Evolutionary conservation across 768 basidiomycete species (phyloP), one percentile per base, ranked within the genome.

Genomic region (Serendipita indica): DNA sequence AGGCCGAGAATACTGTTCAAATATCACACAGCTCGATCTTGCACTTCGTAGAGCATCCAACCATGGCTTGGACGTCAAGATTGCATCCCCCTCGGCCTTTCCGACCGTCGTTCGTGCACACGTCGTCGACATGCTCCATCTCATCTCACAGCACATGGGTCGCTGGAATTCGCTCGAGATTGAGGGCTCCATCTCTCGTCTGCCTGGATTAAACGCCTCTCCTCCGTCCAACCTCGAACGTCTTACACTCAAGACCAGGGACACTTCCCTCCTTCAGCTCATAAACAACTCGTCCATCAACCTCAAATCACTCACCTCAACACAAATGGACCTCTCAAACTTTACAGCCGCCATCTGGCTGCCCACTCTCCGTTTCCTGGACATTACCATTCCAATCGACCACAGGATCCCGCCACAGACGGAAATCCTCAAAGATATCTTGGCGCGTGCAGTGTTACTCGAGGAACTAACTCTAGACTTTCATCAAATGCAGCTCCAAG

Each of bases 131-230:
- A 54, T 54, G 49, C 22, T 54, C 20, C 49, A 54, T 27, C 20
- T 54, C 20, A 28, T 54, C 10, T 54, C 30, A 10, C 49, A 54
- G 30, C 49, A 32, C 30, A 54, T 54, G 49, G 20, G 30, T n/a
- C 49, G 49, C 49, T 54, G 49, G 49, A 16, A 16, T 10, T 54
- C 49, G 22, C 30, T 54, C 22, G 49, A 54, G 10, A 30, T 54
- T 30, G 49, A 54, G 10, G 49, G 49, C 1, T 25, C 49, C 1
- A 54, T 54, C 30, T 54, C 49, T 32, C 49, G 30, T n/a, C 49
- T 54, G 5, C 49, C 49, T 1, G 49, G 49, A 6, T n/a, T 54
- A 28, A 16, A 16, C 49, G 30, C 30, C 20, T 16, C 20, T 16
- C 49, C 49, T 7, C 1, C 30, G 20, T n/a, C 16, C 22, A 16